Percentiles rank a stretch among this genome's conserved stretches.
These are phyloP conservation scores for Cyberlindnera euphorbiae DNA, from an alignment of 805 yeast species.

Conservation along the genomic window DNA sequence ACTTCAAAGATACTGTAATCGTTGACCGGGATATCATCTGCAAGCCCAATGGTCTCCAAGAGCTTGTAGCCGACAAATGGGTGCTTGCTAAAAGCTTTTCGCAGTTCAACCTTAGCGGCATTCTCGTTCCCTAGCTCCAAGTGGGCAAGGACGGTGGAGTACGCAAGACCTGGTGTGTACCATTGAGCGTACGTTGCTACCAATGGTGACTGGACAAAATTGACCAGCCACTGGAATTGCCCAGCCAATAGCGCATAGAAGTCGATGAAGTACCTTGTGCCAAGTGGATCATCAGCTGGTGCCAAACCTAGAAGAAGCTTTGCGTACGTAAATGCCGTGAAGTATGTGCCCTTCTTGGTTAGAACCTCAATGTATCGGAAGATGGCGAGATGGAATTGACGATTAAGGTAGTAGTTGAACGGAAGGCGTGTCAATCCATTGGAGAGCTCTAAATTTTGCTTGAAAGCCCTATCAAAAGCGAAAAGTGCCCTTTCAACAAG, in stretches of 20 bases:
- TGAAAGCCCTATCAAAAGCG: slow-evolving; percentile 72
- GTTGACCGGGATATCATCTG: slow-evolving; percentile 26
- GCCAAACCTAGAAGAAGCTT: slow-evolving; percentile 63
- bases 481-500: slow-evolving; percentile 73
- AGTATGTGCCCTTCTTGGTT: slow-evolving; percentile 72
- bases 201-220: slow-evolving; percentile 52
- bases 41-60: slow-evolving; percentile 40
- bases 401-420: slow-evolving; percentile 65
- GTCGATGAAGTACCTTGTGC: slow-evolving; percentile 79
- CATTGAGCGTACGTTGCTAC: slow-evolving; percentile 55
- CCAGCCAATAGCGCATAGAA: slow-evolving; percentile 65
- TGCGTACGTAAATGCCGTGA: slow-evolving; percentile 72
- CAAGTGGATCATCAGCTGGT: slow-evolving; percentile 80
- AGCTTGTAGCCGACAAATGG: slow-evolving; percentile 54
- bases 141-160: slow-evolving; percentile 62
- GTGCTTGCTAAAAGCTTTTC: slow-evolving; percentile 47
- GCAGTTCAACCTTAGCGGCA: slow-evolving; percentile 45
- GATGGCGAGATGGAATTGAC: slow-evolving; percentile 70
- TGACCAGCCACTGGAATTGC: slow-evolving; percentile 58
- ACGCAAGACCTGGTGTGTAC: slow-evolving; percentile 69
- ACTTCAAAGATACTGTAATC: slow-evolving; percentile 24
- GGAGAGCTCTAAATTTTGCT: slow-evolving; percentile 52
- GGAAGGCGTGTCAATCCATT: slow-evolving; percentile 61
- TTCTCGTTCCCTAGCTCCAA: slow-evolving; percentile 36
- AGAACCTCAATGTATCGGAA: slow-evolving; percentile 68